A percentile compares a stretch with the other conserved stretches of the same genome.
phyloP scores from a whole-genome alignment of 306 rosid genomes.

The Canavalia ensiformis region DNA sequence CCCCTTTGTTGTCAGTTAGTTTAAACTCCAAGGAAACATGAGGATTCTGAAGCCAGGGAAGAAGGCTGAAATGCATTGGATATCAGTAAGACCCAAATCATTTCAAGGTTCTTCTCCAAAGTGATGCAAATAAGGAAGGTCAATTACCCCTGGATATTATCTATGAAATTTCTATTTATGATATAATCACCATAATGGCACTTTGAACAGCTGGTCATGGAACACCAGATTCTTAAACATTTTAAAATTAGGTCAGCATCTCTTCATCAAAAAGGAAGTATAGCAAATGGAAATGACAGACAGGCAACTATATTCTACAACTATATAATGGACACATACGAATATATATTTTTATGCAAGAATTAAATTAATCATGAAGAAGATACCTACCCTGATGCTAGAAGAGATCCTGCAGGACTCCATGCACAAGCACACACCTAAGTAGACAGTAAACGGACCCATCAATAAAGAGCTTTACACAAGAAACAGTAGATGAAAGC shows the following conservation, averaged over 20 bases:
- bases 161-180: neutral
- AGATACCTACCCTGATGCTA: slow-evolving; percentile 87
- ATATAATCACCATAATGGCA: neutral
- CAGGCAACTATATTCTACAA: slow-evolving; percentile 15
- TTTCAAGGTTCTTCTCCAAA: neutral
- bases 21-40: neutral
- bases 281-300: slow-evolving; percentile 24
- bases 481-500: slow-evolving; percentile 34
- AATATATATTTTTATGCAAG: slow-evolving; percentile 32
- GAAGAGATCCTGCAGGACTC: slow-evolving; percentile 95
- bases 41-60: slow-evolving; percentile 23
- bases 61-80: neutral
- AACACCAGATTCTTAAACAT: no score
- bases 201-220: neutral
- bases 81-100: neutral
- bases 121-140: neutral
- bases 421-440: slow-evolving; percentile 99
- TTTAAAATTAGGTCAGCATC: neutral
- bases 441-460: slow-evolving; percentile 46
- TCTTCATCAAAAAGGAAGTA: slow-evolving; percentile 6
- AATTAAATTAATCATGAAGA: slow-evolving; percentile 38
- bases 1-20: neutral
- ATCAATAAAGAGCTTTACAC: slow-evolving; percentile 33
- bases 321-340: neutral
- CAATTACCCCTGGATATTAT: neutral